Conservation (phyloP, 352 stramenopile species). For the Phytophthora meadii region DNA sequence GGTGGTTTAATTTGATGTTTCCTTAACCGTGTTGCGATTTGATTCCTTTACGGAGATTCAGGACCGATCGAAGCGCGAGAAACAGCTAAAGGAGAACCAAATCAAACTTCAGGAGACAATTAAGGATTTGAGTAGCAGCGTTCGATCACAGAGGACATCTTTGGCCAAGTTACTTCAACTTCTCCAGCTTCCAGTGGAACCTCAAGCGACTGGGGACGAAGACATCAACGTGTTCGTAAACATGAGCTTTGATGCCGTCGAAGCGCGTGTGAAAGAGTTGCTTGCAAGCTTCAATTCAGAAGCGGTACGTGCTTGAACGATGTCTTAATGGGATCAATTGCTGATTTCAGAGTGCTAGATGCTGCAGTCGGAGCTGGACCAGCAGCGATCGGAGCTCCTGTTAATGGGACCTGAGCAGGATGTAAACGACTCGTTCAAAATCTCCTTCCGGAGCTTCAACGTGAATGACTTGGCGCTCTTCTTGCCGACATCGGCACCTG, state of each 20-base stretch:
- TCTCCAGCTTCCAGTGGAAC: conserved; percentile 49
- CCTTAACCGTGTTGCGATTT: conserved; percentile 62
- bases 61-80: conserved; percentile 70
- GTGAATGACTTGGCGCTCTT: conserved; percentile 88
- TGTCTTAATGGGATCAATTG: background rate
- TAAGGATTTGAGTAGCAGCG: conserved; percentile 56
- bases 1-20: conserved; percentile 31
- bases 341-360: conserved; percentile 31
- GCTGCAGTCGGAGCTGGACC: conserved; percentile 62
- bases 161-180: conserved; percentile 64
- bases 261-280: conserved; percentile 65
- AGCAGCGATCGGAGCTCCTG: conserved; percentile 65
- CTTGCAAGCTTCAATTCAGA: conserved; percentile 66
- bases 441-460: conserved; percentile 86
- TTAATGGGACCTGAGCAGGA: conserved; percentile 69
- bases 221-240: conserved; percentile 52
- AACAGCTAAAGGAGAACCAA: conserved; percentile 69
- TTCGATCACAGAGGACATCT: conserved; percentile 62
- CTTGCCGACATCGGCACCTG: conserved; percentile 81
- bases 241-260: conserved; percentile 55
- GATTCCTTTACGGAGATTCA: conserved; percentile 71
- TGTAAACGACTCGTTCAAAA: conserved; percentile 78
- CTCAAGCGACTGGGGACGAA: conserved; percentile 33
- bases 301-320: conserved; percentile 37
- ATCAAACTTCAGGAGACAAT: conserved; percentile 74